A percentile compares a stretch with the other conserved stretches of the same genome.
Conservation (phyloP, 768 basidiomycete genomes). For the Tulasnella sp. region DNA sequence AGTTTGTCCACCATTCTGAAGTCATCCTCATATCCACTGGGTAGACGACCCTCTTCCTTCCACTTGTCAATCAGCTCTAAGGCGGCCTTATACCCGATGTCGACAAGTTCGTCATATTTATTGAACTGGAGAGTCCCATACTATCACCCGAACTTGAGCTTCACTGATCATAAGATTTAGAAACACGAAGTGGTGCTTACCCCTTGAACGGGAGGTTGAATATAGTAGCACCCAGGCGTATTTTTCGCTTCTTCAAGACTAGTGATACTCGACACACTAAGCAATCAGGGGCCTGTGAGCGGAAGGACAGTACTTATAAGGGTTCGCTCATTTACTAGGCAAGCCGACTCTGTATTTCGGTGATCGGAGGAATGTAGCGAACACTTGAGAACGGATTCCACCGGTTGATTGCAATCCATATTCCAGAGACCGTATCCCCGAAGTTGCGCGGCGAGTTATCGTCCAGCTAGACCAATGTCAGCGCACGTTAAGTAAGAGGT, state of each 20-base stretch:
- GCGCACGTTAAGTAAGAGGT: background rate
- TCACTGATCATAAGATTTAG: background rate
- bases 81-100: slow-evolving; percentile 77
- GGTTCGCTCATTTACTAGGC: slow-evolving; percentile 72
- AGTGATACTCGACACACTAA: slow-evolving; percentile 91
- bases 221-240: slow-evolving; percentile 84
- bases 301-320: slow-evolving; percentile 14
- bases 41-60: slow-evolving; percentile 83
- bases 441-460: slow-evolving; percentile 95
- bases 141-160: slow-evolving; percentile 46
- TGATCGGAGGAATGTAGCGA: slow-evolving; percentile 78
- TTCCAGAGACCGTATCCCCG: slow-evolving; percentile 93
- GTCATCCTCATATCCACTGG: slow-evolving; percentile 58
- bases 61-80: slow-evolving; percentile 72
- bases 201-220: slow-evolving; percentile 93
- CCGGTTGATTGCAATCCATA: slow-evolving; percentile 91
- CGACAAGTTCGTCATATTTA: slow-evolving; percentile 86
- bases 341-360: slow-evolving; percentile 90
- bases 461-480: slow-evolving; percentile 63
- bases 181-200: slow-evolving; percentile 50
- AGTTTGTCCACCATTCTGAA: slow-evolving; percentile 54
- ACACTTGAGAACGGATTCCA: slow-evolving; percentile 90
- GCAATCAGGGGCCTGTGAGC: background rate
- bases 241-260: slow-evolving; percentile 96
- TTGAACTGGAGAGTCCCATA: slow-evolving; percentile 90